Conservation (phyloP, 805 yeast species). For the Metschnikowia sp. region DNA sequence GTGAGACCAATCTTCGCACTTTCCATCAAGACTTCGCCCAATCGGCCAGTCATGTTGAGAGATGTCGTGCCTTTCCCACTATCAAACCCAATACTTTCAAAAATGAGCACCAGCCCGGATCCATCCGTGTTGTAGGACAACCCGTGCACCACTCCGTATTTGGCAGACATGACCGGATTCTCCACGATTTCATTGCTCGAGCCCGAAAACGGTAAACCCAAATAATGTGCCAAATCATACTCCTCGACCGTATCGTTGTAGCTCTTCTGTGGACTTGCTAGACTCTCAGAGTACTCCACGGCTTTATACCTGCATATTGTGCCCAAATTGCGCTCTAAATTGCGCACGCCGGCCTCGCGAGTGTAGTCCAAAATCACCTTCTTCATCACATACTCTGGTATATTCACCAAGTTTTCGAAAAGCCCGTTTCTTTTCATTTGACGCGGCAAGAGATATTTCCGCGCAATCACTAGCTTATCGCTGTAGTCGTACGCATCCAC, state of each 20-base stretch:
- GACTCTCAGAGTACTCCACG: constrained; percentile 52
- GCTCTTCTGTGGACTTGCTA: constrained; percentile 13
- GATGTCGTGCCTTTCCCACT: constrained; percentile 29
- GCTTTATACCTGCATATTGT: constrained; percentile 80
- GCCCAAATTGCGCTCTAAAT: constrained; percentile 70
- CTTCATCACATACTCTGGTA: constrained; percentile 55
- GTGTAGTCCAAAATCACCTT: constrained; percentile 68
- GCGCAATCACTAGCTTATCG: constrained; percentile 73
- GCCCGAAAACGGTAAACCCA: constrained; percentile 60
- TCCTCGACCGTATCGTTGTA: constrained; percentile 44
- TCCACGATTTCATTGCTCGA: constrained; percentile 32
- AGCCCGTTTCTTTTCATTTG: constrained; percentile 71
- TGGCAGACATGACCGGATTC: constrained; percentile 46
- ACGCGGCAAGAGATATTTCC: constrained; percentile 67
- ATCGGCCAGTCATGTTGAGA: constrained; percentile 71
- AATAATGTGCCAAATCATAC: constrained; percentile 59
- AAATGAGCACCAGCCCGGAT: constrained; percentile 73
- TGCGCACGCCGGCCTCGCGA: constrained; percentile 83
- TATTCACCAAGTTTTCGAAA: constrained; percentile 37
- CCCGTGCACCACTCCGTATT: constrained; percentile 80
- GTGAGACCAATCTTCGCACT: constrained; percentile 76
- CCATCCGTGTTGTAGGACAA: constrained; percentile 85
- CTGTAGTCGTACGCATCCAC: constrained; percentile 75
- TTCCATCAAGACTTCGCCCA: constrained; percentile 79
- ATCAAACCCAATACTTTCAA: constrained; percentile 73